Percentiles rank a stretch among this genome's conserved stretches.
Conservation (phyloP, 2,329 filamentous ascomycete species). For the Venturia carpophila region DNA sequence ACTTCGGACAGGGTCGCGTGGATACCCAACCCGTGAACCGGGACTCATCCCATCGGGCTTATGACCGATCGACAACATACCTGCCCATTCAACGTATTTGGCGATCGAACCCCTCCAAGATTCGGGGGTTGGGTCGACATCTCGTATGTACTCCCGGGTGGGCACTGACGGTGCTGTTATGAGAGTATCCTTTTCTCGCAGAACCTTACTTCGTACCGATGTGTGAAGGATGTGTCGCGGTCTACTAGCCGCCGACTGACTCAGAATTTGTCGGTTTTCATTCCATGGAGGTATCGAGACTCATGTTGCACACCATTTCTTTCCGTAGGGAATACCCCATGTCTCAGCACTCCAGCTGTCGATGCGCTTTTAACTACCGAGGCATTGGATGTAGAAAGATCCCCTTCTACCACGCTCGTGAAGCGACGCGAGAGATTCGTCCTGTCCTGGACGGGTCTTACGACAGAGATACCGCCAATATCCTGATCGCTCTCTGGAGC, state of each 20-base stretch:
- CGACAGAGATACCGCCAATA: conserved; percentile 21
- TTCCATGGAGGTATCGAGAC: conserved; percentile 41
- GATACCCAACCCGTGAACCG: not conserved
- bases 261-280: no score
- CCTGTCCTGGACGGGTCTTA: conserved; percentile 30
- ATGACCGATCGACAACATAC: not conserved
- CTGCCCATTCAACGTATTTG: not conserved
- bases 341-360: not conserved
- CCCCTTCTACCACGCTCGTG: conserved; percentile 53
- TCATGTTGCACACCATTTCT: conserved; percentile 57
- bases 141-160: no score
- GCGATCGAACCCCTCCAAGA: not conserved
- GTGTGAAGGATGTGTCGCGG: no score
- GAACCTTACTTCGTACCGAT: no score
- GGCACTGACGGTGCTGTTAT: no score
- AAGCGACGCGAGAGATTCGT: conserved; percentile 32
- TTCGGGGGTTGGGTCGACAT: not conserved
- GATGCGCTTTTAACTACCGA: conserved; percentile 9
- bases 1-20: not conserved
- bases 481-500: conserved; percentile 27
- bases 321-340: conserved; percentile 38
- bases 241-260: no score
- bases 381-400: conserved; percentile 29
- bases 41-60: not conserved
- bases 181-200: no score